Evolutionary conservation across 352 stramenopile species (phyloP), one percentile per base, ranked within the genome.

Genomic region (Pythium dissotocum): DNA sequence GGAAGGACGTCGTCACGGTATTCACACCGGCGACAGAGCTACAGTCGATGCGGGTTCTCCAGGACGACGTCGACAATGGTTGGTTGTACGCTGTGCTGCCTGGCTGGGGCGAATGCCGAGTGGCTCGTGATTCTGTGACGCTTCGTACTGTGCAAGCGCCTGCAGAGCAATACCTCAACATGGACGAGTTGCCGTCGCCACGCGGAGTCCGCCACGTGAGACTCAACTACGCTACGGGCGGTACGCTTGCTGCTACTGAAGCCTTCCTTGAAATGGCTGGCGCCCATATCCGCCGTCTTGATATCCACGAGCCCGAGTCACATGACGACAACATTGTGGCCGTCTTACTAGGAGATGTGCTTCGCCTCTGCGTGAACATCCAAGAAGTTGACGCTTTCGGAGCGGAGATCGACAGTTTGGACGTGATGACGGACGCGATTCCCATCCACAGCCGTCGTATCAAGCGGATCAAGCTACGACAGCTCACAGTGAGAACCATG

Each of bases 381-480:
- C 36, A 67, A 21, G 26, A 51, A 36, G 24, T 61, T 26, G 52
- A 67, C 26, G 12, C 61, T 2, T 67, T 67, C 28, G 61, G 21
- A 21, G 53, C 57, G 13, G 52, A 61, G 12, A 13, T 69, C 8
- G 21, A 30, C 2, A 24, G 33, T 12, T 18, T 68, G 10, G 33
- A 62, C 12, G 21, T 46, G 14, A 36, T 62, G 1, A 28, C 59
- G 9, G 51, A 67, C 40, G 52, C 54, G 18, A 46, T 46, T 6
- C 5, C 13, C 0, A 3, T 52, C 3, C 46, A 21, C 2, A 14
- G 16, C 9, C 56, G 26, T 38, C 28, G 6, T 2, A 24, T 63
- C 21, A 49, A 33, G 28, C 18, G 5, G 1, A 30, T 69, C 53
- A 69, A 69, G 44, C 33, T 63, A 21, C 53, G 63, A 12, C 53